phyloP scores from a whole-genome alignment of 371 early-diverging fungal genomes.

The Mucor indicus region DNA sequence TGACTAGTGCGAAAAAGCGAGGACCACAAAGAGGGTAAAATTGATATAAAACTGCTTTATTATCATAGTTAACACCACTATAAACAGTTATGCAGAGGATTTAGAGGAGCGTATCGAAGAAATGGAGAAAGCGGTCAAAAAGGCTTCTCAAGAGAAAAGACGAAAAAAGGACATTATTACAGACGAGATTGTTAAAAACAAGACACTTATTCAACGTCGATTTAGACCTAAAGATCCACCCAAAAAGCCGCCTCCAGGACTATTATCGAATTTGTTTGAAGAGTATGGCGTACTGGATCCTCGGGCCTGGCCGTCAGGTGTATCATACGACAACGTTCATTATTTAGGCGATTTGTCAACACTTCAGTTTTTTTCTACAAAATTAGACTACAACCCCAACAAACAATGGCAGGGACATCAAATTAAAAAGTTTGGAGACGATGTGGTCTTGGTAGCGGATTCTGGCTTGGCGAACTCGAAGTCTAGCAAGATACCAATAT shows the following conservation, averaged over 20 bases:
- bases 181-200: neutral
- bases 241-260: neutral
- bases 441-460: slow-evolving; percentile 26
- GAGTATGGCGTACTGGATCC: slow-evolving; percentile 14
- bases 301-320: slow-evolving; percentile 11
- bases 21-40: slow-evolving; percentile 37
- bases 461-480: neutral
- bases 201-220: neutral
- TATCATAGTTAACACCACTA: too few relatives aligned
- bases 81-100: slow-evolving; percentile 27
- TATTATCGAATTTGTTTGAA: slow-evolving; percentile 7
- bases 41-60: too few relatives aligned
- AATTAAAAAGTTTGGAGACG: slow-evolving; percentile 29
- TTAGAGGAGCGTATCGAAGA: slow-evolving; percentile 31
- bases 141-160: slow-evolving; percentile 1
- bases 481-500: slow-evolving; percentile 5
- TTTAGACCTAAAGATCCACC: neutral
- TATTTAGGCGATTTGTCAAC: slow-evolving; percentile 39
- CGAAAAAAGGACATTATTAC: neutral
- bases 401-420: slow-evolving; percentile 23
- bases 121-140: slow-evolving; percentile 11
- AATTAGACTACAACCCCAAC: slow-evolving; percentile 10
- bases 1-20: slow-evolving; percentile 22
- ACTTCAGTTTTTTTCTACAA: slow-evolving; percentile 31
- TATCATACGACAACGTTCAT: slow-evolving; percentile 26